phyloP scores from a whole-genome alignment of 2,329 filamentous ascomycete species.

The Dichotomopilus funicola region DNA sequence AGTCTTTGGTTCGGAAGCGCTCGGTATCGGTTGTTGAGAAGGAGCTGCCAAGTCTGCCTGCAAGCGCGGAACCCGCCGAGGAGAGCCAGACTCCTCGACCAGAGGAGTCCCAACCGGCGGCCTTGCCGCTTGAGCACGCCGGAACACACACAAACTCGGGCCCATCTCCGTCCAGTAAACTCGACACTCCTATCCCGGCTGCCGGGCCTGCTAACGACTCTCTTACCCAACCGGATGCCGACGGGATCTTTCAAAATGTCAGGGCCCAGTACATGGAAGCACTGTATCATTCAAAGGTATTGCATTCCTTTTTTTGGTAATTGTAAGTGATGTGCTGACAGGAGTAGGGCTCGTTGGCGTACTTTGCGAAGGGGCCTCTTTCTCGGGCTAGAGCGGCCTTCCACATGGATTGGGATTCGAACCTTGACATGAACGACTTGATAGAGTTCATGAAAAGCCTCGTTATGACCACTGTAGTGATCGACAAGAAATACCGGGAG shows the following conservation, averaged over 20 bases:
- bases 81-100: slow-evolving; percentile 1
- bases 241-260: slow-evolving; percentile 52
- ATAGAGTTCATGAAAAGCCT: slow-evolving; percentile 63
- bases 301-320: slow-evolving; percentile 28
- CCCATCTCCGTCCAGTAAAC: background rate
- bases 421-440: slow-evolving; percentile 55
- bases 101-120: background rate
- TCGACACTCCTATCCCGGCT: background rate
- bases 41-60: slow-evolving; percentile 20
- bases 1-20: slow-evolving; percentile 52
- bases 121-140: background rate
- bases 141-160: background rate
- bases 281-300: slow-evolving; percentile 57
- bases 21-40: slow-evolving; percentile 37
- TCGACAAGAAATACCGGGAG: slow-evolving; percentile 77
- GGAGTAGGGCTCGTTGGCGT: slow-evolving; percentile 64
- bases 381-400: slow-evolving; percentile 68
- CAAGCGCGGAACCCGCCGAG: background rate
- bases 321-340: slow-evolving; percentile 14
- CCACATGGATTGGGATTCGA: slow-evolving; percentile 54
- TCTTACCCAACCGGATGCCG: slow-evolving; percentile 37
- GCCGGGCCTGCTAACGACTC: slow-evolving; percentile 16
- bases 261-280: slow-evolving; percentile 53
- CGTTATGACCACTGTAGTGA: slow-evolving; percentile 57
- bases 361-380: slow-evolving; percentile 76